Evolutionary conservation across 257 asterid species (phyloP).

Genomic region (Jaltomata sinuosa): DNA sequence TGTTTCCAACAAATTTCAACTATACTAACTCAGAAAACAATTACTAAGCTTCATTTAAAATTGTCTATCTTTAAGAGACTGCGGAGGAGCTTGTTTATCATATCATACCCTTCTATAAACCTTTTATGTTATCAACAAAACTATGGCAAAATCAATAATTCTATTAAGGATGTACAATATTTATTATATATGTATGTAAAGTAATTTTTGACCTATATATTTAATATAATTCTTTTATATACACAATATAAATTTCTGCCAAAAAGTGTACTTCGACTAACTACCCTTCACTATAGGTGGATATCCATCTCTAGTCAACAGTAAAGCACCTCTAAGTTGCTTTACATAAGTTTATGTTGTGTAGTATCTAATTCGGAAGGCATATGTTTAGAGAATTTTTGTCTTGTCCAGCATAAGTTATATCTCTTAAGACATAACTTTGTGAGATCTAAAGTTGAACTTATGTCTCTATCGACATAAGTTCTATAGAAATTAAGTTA

Average conservation of each 20-base stretch:
- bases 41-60: not conserved
- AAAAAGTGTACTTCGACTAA: not conserved
- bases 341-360: too few species aligned
- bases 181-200: not conserved
- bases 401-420: too few species aligned
- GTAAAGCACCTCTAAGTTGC: not conserved
- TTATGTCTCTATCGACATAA: too few species aligned
- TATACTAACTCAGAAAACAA: not conserved
- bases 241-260: not conserved
- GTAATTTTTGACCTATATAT: too few species aligned
- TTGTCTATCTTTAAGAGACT: too few species aligned
- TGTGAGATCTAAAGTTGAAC: too few species aligned
- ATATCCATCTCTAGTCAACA: not conserved
- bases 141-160: not conserved
- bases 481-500: too few species aligned
- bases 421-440: too few species aligned
- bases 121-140: not conserved
- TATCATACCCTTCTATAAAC: too few species aligned
- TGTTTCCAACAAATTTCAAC: not conserved
- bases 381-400: too few species aligned
- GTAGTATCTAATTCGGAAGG: too few species aligned
- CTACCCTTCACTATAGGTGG: not conserved
- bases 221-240: not conserved
- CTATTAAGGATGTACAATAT: not conserved
- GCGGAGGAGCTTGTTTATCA: too few species aligned